Evolutionary conservation across 169 alveolate genomes (phyloP).

Genomic region (Plasmodium inui): DNA sequence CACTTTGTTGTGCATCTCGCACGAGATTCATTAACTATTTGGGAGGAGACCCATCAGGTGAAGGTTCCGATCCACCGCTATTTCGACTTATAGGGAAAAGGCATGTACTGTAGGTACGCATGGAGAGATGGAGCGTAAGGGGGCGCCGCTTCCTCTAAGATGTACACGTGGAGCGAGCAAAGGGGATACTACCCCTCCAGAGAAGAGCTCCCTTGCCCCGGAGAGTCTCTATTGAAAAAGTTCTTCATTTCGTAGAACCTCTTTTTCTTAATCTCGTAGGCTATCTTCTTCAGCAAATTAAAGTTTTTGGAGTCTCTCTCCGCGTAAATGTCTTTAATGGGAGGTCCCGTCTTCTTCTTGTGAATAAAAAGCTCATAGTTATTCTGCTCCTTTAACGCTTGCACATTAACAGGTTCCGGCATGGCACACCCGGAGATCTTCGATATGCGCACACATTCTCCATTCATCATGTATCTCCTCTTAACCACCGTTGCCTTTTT

Average conservation of each 20-base stretch:
- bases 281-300: conserved; percentile 49
- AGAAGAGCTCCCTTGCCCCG: neutral
- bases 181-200: neutral
- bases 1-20: neutral
- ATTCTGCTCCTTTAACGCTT: conserved; percentile 73
- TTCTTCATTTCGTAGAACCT: conserved; percentile 65
- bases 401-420: conserved; percentile 83
- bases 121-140: too few species aligned
- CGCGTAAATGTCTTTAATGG: conserved; percentile 77
- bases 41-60: neutral
- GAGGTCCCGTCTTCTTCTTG: conserved; percentile 73
- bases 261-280: conserved; percentile 65
- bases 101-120: neutral
- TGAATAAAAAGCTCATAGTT: conserved; percentile 80
- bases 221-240: neutral
- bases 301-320: conserved; percentile 77
- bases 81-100: neutral
- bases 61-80: neutral
- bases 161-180: neutral
- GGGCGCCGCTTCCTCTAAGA: neutral
- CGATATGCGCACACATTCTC: conserved; percentile 91
- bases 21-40: neutral
- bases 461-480: conserved; percentile 90
- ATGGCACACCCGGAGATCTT: conserved; percentile 87
- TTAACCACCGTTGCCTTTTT: conserved; percentile 92